Evolutionary conservation across 164 flowering plant genomes (phyloP).

Genomic region (Tinospora cordifolia): DNA sequence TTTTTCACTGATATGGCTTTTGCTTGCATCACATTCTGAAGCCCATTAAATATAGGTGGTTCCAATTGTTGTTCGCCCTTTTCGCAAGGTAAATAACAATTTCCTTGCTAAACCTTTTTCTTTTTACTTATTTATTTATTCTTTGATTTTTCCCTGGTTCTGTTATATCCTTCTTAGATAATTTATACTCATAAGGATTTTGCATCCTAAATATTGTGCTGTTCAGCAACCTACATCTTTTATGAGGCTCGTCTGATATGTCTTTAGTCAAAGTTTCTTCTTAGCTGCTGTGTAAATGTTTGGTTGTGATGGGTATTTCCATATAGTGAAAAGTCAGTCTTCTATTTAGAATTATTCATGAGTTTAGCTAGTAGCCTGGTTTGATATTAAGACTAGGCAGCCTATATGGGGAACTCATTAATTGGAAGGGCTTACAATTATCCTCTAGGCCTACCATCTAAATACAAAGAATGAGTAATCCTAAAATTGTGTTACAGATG

Average conservation of each 20-base stretch:
- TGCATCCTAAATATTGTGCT: background rate
- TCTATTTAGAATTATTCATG: background rate
- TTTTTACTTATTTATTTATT: background rate
- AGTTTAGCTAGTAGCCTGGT: background rate
- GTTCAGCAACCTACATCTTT: background rate
- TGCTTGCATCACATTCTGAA: conserved; percentile 11
- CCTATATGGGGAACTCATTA: background rate
- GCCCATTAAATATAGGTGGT: conserved; percentile 10
- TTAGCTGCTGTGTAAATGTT: background rate
- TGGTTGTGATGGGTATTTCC: background rate
- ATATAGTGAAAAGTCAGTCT: background rate
- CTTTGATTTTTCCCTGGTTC: background rate
- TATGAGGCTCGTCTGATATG: background rate
- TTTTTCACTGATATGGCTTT: conserved; percentile 6
- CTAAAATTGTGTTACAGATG: background rate
- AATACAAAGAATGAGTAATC: background rate
- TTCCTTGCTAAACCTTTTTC: background rate
- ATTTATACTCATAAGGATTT: background rate
- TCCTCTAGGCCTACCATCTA: background rate
- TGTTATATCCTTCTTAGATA: background rate
- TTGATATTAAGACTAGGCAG: background rate
- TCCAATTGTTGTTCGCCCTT: conserved; percentile 12
- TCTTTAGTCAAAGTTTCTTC: background rate
- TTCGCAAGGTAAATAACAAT: conserved; percentile 12
- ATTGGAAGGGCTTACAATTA: background rate